Evolutionary conservation across 1,284 basidiomycete genomes (phyloP).

Genomic region (Tylopilus sp.): DNA sequence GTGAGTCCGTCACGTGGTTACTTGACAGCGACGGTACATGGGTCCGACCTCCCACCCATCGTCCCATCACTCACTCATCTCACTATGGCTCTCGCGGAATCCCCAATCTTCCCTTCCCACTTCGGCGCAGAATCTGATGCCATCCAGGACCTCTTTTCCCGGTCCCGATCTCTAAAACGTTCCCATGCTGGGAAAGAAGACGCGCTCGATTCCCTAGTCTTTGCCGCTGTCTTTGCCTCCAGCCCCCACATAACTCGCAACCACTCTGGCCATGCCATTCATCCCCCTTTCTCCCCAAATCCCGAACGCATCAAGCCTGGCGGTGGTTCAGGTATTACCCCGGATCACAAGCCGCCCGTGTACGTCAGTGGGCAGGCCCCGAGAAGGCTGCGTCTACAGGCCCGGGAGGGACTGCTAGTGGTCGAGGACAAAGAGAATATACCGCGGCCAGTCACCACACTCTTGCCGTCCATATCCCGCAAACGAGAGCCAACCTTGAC

Average conservation of each 20-base stretch:
- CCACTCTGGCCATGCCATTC: slow-evolving; percentile 42
- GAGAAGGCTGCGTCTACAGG: slow-evolving; percentile 51
- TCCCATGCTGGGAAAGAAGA: slow-evolving; percentile 54
- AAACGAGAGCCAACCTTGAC: slow-evolving; percentile 11
- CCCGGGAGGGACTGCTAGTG: slow-evolving; percentile 15
- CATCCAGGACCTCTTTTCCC: slow-evolving; percentile 42
- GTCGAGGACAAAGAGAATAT: slow-evolving; percentile 26
- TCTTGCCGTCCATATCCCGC: slow-evolving; percentile 29
- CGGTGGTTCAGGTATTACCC: slow-evolving; percentile 34
- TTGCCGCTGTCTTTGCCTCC: slow-evolving; percentile 66
- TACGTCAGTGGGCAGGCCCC: slow-evolving; percentile 74
- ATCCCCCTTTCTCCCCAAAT: slow-evolving; percentile 61
- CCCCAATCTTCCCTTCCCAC: slow-evolving; percentile 24
- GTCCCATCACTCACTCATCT: not conserved
- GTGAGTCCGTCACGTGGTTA: slow-evolving; percentile 10
- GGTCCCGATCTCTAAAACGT: slow-evolving; percentile 37
- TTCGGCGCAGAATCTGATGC: slow-evolving; percentile 36
- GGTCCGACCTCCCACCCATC: not conserved
- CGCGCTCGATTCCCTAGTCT: slow-evolving; percentile 66
- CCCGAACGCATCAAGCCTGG: slow-evolving; percentile 45
- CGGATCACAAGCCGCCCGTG: slow-evolving; percentile 44
- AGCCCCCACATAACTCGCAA: slow-evolving; percentile 72
- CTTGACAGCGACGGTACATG: not conserved
- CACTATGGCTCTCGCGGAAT: slow-evolving; percentile 33
- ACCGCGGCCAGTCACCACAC: slow-evolving; percentile 29